Evolutionary conservation across 2,329 filamentous ascomycete genomes (phyloP).

Genomic region (Exophiala viscosa): DNA sequence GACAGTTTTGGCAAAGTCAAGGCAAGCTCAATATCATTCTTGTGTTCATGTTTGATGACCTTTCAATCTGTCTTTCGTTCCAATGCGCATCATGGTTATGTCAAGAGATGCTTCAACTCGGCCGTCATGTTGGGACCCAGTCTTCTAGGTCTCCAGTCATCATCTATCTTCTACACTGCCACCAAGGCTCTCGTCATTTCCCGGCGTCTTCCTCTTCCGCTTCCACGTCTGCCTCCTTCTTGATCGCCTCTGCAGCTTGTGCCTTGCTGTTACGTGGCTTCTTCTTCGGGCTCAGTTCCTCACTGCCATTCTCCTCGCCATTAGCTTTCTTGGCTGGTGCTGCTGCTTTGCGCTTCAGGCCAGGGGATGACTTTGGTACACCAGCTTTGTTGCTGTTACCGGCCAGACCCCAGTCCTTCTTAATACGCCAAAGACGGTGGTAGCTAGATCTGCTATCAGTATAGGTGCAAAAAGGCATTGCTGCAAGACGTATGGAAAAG

Average conservation of each 20-base stretch:
- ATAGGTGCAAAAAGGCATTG: background rate
- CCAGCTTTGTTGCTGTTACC: constrained; percentile 4
- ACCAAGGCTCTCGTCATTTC: background rate
- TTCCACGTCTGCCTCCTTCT: background rate
- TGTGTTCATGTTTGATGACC: too few relatives aligned
- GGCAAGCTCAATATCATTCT: too few relatives aligned
- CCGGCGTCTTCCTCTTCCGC: background rate
- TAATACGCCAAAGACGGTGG: constrained; percentile 21
- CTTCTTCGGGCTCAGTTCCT: constrained; percentile 7
- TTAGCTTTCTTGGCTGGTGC: constrained; percentile 1
- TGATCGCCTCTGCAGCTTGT: background rate
- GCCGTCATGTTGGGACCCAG: too few relatives aligned
- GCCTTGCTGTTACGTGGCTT: background rate
- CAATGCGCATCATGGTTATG: too few relatives aligned
- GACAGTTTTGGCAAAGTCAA: too few relatives aligned
- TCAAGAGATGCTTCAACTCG: too few relatives aligned
- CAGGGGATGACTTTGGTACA: background rate
- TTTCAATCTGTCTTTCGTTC: too few relatives aligned
- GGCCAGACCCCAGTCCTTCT: constrained; percentile 21
- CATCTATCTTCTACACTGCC: background rate
- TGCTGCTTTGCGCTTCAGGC: background rate
- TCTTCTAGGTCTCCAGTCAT: background rate
- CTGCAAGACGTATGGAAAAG: background rate
- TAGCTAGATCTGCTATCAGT: constrained; percentile 14
- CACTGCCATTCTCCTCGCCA: background rate